These are phyloP conservation scores for Monascus ruber DNA, from an alignment of 2,329 filamentous ascomycete genomes.

Conservation along the genomic window DNA sequence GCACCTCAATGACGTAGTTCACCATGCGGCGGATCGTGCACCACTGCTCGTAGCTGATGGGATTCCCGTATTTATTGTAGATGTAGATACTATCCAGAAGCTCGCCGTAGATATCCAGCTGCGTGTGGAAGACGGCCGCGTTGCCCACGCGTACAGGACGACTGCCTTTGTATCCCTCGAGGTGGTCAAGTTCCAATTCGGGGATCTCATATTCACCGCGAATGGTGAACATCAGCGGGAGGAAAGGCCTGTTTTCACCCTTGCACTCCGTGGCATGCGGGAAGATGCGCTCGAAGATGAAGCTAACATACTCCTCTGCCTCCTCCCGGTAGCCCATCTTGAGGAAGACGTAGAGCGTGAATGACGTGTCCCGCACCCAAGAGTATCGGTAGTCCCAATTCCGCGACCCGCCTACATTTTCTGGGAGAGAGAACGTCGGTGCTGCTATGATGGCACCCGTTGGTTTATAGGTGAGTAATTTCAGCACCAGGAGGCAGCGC, in stretches of 20 bases:
- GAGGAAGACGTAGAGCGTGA: constrained; percentile 65
- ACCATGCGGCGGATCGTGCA: constrained; percentile 55
- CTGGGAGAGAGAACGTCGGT: constrained; percentile 66
- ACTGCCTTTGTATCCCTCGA: constrained; percentile 62
- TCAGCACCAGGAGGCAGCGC: constrained; percentile 61
- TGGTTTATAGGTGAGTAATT: constrained; percentile 66
- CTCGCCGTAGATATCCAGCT: constrained; percentile 72
- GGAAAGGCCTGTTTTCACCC: constrained; percentile 40
- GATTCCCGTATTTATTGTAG: constrained; percentile 70
- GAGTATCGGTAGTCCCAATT: constrained; percentile 48
- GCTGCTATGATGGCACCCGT: constrained; percentile 67
- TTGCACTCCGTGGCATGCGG: constrained; percentile 40
- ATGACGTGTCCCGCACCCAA: constrained; percentile 68
- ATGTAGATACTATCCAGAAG: constrained; percentile 67
- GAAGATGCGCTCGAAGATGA: constrained; percentile 59
- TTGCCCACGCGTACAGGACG: constrained; percentile 66
- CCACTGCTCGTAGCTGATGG: constrained; percentile 67
- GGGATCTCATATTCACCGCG: constrained; percentile 63
- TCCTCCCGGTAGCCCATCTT: constrained; percentile 65
- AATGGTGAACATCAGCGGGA: constrained; percentile 77
- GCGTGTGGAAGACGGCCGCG: constrained; percentile 62
- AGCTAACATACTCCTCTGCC: constrained; percentile 67
- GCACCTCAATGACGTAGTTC: constrained; percentile 59
- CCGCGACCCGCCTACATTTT: constrained; percentile 55
- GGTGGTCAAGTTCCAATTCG: constrained; percentile 55